Evolutionary conservation across 2,329 filamentous ascomycete genomes (phyloP).

Genomic region (Penicillium sp.): DNA sequence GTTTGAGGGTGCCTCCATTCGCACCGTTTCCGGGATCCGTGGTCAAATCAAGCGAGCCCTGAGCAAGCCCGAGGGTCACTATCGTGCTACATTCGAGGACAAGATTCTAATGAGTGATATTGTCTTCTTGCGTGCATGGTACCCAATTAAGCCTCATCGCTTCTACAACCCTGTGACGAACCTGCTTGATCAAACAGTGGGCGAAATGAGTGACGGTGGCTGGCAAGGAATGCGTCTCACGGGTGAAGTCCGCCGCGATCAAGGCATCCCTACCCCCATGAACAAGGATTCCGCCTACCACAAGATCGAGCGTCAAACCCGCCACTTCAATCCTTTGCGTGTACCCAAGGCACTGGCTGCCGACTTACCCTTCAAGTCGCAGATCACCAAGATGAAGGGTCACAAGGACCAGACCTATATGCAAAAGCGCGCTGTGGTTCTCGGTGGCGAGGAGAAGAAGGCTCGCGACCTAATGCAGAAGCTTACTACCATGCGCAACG

Average conservation of each 20-base stretch:
- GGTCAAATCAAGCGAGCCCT: conserved; percentile 97
- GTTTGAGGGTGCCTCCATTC: conserved; percentile 94
- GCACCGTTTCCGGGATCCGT: conserved; percentile 91
- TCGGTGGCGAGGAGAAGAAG: conserved; percentile 84
- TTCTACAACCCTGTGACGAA: conserved; percentile 98
- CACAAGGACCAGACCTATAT: conserved; percentile 84
- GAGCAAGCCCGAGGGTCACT: conserved; percentile 90
- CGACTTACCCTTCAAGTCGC: conserved; percentile 87
- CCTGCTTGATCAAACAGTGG: conserved; percentile 66
- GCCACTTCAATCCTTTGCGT: conserved; percentile 73
- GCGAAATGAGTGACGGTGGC: conserved; percentile 38
- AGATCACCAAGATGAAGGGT: conserved; percentile 80
- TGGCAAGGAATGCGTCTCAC: conserved; percentile 96
- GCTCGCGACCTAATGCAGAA: conserved; percentile 90
- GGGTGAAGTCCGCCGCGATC: conserved; percentile 80
- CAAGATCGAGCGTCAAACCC: conserved; percentile 59
- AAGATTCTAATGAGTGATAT: conserved; percentile 97
- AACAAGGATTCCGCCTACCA: conserved; percentile 86
- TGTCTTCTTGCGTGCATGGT: conserved; percentile 95
- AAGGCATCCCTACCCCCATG: conserved; percentile 75
- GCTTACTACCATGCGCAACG: conserved; percentile 85
- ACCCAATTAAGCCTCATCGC: conserved; percentile 88
- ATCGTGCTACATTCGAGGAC: conserved; percentile 97
- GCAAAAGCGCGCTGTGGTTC: conserved; percentile 92
- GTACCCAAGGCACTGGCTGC: conserved; percentile 64